Base-by-base conservation (phyloP, 768 basidiomycete species). In the Kwoniella mangroviensis region DNA sequence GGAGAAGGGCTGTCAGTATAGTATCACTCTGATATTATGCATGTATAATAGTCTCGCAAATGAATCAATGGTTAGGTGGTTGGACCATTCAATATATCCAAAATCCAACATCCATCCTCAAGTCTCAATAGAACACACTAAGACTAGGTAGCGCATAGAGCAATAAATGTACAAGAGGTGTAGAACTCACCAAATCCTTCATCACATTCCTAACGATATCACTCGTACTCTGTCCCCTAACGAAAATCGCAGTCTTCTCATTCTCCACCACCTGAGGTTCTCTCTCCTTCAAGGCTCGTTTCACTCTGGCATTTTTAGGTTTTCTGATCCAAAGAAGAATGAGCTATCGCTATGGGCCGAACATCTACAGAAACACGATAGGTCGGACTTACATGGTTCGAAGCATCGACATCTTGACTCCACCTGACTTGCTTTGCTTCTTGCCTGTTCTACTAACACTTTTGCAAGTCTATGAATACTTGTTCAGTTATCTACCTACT, bases 221-320 rank as follows among this genome's bases (percentile, higher is more conserved):
- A 19, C 93, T 93, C 0, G 92, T 88, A 79, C 92, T 90, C 19
- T 90, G 92, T 11, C 95, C 94, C 73, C 90, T 88, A 26, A 97
- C 93, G 82, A 99, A 96, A 67, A 99, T 87, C 12, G 90, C 90
- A 22, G 90, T 93, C 74, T 94, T 89, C 43, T 89, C 86, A 79
- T 92, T 82, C 75, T 85, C 93, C 65, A 96, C 86, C 75, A 94
- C 90, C 80, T 96, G 95, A 0, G 97, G 89, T 77, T 91, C 91
- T 12, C 94, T 88, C 43, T 91, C 92, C 40, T 92, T 92, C 75
- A 95, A 77, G 0, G 88, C 95, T 70, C 97, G 88, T 84, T 98
- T 99, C 15, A 92, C 91, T 43, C 96, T 89, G 6, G 97, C 95
- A 87, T 96, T 98, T 86, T 92, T 93, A 22, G 97, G 93, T 86